These are phyloP conservation scores for Aspergillus candidus DNA, from an alignment of 2,329 filamentous ascomycete genomes.

Conservation along the genomic window DNA sequence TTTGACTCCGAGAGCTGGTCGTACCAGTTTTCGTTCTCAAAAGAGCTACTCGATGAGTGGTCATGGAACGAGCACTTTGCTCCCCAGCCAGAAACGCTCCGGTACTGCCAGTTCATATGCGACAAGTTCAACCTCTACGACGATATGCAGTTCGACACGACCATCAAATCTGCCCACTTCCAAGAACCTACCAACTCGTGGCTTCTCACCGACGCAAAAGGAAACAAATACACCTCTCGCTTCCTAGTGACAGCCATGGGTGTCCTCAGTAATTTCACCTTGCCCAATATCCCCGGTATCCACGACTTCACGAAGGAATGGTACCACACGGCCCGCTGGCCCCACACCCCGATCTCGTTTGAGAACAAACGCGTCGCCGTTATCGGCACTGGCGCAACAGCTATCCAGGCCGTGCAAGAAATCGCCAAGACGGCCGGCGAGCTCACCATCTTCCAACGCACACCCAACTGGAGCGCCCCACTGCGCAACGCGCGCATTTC, in stretches of 20 bases:
- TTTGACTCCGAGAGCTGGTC: slow-evolving; percentile 45
- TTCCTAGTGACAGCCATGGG: slow-evolving; percentile 38
- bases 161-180: slow-evolving; percentile 29
- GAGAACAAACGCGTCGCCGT: slow-evolving; percentile 36
- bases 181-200: slow-evolving; percentile 26
- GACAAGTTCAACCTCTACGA: slow-evolving; percentile 29
- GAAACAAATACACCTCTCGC: slow-evolving; percentile 14
- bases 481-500: slow-evolving; percentile 16
- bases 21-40: slow-evolving; percentile 29
- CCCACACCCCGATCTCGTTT: slow-evolving; percentile 24
- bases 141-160: slow-evolving; percentile 39
- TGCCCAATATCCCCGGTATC: slow-evolving; percentile 33
- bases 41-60: slow-evolving; percentile 22
- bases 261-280: slow-evolving; percentile 33
- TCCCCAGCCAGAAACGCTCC: slow-evolving; percentile 27
- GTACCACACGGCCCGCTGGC: slow-evolving; percentile 39
- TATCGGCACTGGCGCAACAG: slow-evolving; percentile 40
- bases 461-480: slow-evolving; percentile 21
- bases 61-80: slow-evolving; percentile 35
- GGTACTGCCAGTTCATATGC: slow-evolving; percentile 30
- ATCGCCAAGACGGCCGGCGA: slow-evolving; percentile 11
- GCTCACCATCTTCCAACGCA: slow-evolving; percentile 20
- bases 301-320: slow-evolving; percentile 35
- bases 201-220: slow-evolving; percentile 23
- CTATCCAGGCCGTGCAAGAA: slow-evolving; percentile 31